Conservation (phyloP, 2,329 filamentous ascomycete species). For the Simplicillium sp. region DNA sequence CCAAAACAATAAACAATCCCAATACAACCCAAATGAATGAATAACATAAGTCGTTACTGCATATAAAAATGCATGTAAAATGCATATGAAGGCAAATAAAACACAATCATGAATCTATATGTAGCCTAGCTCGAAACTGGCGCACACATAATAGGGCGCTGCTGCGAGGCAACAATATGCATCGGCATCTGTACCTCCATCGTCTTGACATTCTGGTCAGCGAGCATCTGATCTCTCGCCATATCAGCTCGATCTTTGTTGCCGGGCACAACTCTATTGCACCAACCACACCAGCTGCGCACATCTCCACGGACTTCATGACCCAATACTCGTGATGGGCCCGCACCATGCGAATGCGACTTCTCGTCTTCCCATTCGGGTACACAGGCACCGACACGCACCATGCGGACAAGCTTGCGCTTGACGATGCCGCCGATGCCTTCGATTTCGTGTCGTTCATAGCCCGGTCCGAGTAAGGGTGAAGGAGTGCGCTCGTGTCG, state of each 20-base stretch:
- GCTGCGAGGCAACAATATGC: not conserved
- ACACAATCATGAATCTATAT: too few relatives aligned
- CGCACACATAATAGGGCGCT: not conserved
- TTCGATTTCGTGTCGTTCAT: constrained; percentile 80
- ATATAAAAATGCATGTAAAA: too few relatives aligned
- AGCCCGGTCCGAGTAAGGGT: constrained; percentile 56
- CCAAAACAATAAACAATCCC: too few relatives aligned
- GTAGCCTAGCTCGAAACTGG: not conserved
- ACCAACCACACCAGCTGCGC: constrained; percentile 91
- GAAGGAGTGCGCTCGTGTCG: constrained; percentile 32
- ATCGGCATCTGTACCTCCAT: constrained; percentile 1
- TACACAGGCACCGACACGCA: constrained; percentile 74
- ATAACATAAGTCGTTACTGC: not conserved
- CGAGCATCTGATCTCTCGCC: not conserved
- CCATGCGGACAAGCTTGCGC: constrained; percentile 75
- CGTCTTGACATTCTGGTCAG: not conserved
- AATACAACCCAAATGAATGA: not conserved
- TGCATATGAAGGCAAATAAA: too few relatives aligned
- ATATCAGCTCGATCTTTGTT: constrained; percentile 27
- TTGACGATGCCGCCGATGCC: constrained; percentile 84
- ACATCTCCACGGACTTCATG: constrained; percentile 59
- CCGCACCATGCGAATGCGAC: constrained; percentile 20
- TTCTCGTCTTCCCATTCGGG: constrained; percentile 78
- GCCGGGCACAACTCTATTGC: constrained; percentile 63
- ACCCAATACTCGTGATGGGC: constrained; percentile 51